These are phyloP conservation scores for Botrytis fragariae DNA, from an alignment of 2,329 filamentous ascomycete genomes.

Conservation along the genomic window DNA sequence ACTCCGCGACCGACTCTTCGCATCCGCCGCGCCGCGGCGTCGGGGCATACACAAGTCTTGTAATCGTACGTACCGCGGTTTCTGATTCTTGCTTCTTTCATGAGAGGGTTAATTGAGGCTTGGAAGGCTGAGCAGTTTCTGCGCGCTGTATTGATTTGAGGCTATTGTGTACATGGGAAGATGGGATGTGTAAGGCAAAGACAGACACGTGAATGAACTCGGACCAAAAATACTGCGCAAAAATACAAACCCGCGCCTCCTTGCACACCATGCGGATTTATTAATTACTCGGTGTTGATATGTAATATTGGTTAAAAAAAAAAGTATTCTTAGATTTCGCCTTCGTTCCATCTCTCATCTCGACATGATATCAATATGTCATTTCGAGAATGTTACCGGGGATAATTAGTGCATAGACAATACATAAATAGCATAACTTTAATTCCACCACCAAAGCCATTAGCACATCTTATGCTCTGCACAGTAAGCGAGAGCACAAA, in stretches of 20 bases:
- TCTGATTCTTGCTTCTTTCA: neutral
- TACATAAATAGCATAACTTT: conserved; percentile 17
- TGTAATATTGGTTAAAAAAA: neutral
- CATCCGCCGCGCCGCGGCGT: neutral
- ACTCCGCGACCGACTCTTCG: neutral
- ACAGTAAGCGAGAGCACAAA: conserved; percentile 7
- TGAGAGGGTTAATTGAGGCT: neutral
- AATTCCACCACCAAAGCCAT: neutral
- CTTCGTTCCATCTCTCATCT: neutral
- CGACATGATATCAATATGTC: neutral
- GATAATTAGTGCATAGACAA: neutral
- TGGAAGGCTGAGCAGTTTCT: neutral
- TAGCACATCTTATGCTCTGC: neutral
- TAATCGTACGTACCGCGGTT: neutral
- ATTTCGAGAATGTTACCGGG: neutral
- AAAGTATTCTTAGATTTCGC: neutral
- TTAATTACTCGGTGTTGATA: neutral
- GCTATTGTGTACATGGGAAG: neutral
- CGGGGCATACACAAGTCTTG: neutral
- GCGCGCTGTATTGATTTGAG: neutral
- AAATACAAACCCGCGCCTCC: neutral
- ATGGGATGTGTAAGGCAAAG: neutral
- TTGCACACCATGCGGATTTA: neutral
- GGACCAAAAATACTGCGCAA: neutral
- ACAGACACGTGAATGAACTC: neutral